A percentile compares a stretch with the other conserved stretches of the same genome.
Conservation (phyloP, 2,329 filamentous ascomycete genomes). For the Canariomyces notabilis region DNA sequence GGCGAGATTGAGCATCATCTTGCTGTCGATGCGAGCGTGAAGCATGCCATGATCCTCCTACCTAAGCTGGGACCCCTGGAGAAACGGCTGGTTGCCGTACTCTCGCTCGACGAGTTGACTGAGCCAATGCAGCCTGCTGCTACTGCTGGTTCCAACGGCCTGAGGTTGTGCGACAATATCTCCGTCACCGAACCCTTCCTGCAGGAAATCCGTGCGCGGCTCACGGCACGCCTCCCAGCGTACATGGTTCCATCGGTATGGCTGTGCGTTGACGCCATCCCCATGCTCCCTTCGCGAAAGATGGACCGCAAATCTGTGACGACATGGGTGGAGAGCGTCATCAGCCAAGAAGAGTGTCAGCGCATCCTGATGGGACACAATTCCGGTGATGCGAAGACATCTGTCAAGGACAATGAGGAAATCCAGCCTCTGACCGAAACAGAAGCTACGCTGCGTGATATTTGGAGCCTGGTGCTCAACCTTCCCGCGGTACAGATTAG, state of each 20-base stretch:
- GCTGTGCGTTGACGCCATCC: conserved; percentile 26
- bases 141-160: conserved; percentile 21
- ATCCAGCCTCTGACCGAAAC: conserved; percentile 7
- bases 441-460: conserved; percentile 20
- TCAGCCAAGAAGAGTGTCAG: conserved; percentile 32
- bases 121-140: not conserved
- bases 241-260: conserved; percentile 35
- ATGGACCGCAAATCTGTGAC: conserved; percentile 34
- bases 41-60: conserved; percentile 35
- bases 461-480: conserved; percentile 41
- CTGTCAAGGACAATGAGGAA: conserved; percentile 1
- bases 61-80: conserved; percentile 27
- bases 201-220: conserved; percentile 27
- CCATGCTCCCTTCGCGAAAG: conserved; percentile 27
- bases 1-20: conserved; percentile 42
- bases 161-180: conserved; percentile 2
- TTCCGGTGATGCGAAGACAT: not conserved
- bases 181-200: conserved; percentile 11
- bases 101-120: conserved; percentile 8
- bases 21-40: conserved; percentile 56
- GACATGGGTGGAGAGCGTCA: conserved; percentile 39
- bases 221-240: conserved; percentile 32
- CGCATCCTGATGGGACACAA: conserved; percentile 31
- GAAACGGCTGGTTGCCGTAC: conserved; percentile 27
- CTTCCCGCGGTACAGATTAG: conserved; percentile 29